Percentiles rank a stretch among this genome's conserved stretches.
phyloP scores from a whole-genome alignment of 2,329 filamentous ascomycete genomes.

The Cordyceps tenuipes region DNA sequence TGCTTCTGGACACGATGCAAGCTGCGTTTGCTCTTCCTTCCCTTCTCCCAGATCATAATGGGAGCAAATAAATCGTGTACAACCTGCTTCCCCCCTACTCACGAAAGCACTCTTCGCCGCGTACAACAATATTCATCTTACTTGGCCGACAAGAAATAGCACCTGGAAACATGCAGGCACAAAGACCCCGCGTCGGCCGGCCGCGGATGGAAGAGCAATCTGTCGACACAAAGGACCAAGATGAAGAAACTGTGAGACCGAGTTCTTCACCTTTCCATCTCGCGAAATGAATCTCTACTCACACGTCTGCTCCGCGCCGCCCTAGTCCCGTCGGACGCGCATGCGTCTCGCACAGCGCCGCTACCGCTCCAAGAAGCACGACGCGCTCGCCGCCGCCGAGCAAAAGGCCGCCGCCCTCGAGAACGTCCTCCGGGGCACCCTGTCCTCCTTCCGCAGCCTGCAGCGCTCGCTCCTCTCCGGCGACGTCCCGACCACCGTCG shows the following conservation, averaged over 20 bases:
- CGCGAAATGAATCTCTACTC: not conserved
- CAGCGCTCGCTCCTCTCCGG: slow-evolving; percentile 8
- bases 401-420: slow-evolving; percentile 9
- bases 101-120: not conserved
- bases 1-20: not conserved
- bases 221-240: not conserved
- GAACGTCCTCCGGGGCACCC: slow-evolving; percentile 5
- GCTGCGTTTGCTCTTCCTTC: not conserved
- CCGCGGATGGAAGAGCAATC: slow-evolving; percentile 2
- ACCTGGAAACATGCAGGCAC: not conserved
- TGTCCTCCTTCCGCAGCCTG: slow-evolving; percentile 4
- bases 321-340: not conserved
- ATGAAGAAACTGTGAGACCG: slow-evolving; percentile 6
- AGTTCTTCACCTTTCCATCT: not conserved
- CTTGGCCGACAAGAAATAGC: not conserved
- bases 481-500: not conserved
- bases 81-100: not conserved
- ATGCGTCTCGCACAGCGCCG: slow-evolving; percentile 11
- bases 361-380: slow-evolving; percentile 12
- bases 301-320: not conserved
- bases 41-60: not conserved
- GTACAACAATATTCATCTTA: not conserved
- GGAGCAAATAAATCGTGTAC: not conserved
- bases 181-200: slow-evolving; percentile 7
- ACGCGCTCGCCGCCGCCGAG: slow-evolving; percentile 8